Evolutionary conservation across 495 filamentous ascomycete species (phyloP), one percentile per base, ranked within the genome.

Genomic region (Xylaria venustula): DNA sequence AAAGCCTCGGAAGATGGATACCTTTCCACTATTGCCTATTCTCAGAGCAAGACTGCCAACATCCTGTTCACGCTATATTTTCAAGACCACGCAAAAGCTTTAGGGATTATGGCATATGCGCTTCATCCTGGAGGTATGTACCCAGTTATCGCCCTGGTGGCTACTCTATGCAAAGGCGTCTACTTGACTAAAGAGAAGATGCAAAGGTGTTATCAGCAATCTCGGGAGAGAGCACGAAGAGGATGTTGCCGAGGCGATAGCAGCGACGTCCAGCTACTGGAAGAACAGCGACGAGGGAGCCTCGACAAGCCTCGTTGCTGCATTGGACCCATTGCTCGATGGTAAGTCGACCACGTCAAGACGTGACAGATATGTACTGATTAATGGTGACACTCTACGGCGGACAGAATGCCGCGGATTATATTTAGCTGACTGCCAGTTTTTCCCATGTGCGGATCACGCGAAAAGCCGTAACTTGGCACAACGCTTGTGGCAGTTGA

Each of bases 21-120:
- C 66, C 77, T 82, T 49, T 72, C 77, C 22, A 81, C 76, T 55
- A 62, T 80, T 41, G 80, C 81, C 8, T 87, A 87, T 44, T 81
- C 75, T 12, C 77, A 83, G 55, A 83, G 81, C 53, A 88, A 87
- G 70, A 80, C 84, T 32, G 85, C 84, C 25, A 88, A 86, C 58
- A 75, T 87, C n/a, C 59, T 87, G 41, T 85, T 86, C 50, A 81
- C 83, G 7, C 40, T 79, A 9, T 77, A 76, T 2, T 65, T 86
- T 28, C 77, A 81, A 28, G 56, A 72, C 14, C 71, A 74, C 19
- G 55, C 81, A 41, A 41, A 64, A 0, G 32, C 48, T 3, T 49
- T 60, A 17, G 75, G 77, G 2, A 69, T 83, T 1, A 55, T 64
- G 34, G 68, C 79, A 0, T 78, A 79, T 37, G 73, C 72, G 37